Percentiles rank a stretch among this genome's conserved stretches.
phyloP scores from a whole-genome alignment of 768 basidiomycete species.

The Coprinopsis cinerea region DNA sequence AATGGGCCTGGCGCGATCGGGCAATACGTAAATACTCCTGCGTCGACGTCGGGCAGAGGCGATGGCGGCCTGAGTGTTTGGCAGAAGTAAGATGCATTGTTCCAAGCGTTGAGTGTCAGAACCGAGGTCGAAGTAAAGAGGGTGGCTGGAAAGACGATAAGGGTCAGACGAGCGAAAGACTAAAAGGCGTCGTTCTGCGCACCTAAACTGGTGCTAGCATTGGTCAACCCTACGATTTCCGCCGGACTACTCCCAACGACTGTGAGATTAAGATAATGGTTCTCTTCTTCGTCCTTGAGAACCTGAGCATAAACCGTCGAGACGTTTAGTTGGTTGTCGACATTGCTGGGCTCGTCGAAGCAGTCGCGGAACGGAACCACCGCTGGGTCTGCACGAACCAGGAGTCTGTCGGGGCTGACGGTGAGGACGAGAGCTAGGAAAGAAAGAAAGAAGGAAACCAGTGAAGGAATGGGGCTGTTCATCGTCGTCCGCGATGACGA shows the following conservation, averaged over 20 bases:
- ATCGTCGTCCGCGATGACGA: no score
- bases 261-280: slow-evolving; percentile 59
- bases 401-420: slow-evolving; percentile 8
- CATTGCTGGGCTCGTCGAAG: slow-evolving; percentile 43
- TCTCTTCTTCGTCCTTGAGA: slow-evolving; percentile 35
- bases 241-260: slow-evolving; percentile 60
- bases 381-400: slow-evolving; percentile 48
- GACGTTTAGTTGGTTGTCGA: slow-evolving; percentile 55
- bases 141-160: slow-evolving; percentile 49
- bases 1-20: slow-evolving; percentile 76
- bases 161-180: slow-evolving; percentile 13
- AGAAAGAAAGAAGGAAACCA: slow-evolving; percentile 17
- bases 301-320: slow-evolving; percentile 72
- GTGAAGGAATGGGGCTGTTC: slow-evolving; percentile 11
- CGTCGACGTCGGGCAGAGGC: slow-evolving; percentile 47
- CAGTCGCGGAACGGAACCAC: slow-evolving; percentile 64
- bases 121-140: slow-evolving; percentile 80
- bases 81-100: slow-evolving; percentile 73
- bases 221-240: slow-evolving; percentile 53
- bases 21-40: slow-evolving; percentile 50
- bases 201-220: slow-evolving; percentile 63
- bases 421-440: slow-evolving; percentile 22
- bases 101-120: slow-evolving; percentile 70
- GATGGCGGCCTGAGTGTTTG: slow-evolving; percentile 72
- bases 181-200: slow-evolving; percentile 21